phyloP scores from a whole-genome alignment of 495 filamentous ascomycete species.

The Podospora australis region DNA sequence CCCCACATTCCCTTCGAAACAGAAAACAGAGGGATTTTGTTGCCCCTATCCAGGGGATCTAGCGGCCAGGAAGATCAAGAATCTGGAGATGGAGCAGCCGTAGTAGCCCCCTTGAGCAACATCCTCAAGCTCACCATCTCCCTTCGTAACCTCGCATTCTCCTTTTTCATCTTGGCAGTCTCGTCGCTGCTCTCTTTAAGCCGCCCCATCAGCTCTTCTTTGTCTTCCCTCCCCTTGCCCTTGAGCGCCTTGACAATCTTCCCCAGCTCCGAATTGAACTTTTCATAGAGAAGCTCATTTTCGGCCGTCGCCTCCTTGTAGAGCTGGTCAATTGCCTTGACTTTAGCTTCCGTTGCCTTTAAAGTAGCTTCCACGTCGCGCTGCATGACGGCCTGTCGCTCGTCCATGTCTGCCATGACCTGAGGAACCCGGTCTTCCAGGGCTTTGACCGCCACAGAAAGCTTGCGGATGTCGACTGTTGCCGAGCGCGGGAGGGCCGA shows the following conservation, averaged over 20 bases:
- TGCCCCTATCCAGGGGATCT: no score
- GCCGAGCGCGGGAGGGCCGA: conserved; percentile 33
- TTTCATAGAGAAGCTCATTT: conserved; percentile 90
- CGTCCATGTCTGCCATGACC: conserved; percentile 54
- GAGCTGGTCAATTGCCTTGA: conserved; percentile 77
- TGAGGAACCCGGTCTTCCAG: conserved; percentile 61
- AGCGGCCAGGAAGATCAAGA: no score
- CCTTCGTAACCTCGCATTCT: conserved; percentile 56
- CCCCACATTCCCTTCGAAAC: no score
- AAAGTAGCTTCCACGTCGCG: conserved; percentile 64
- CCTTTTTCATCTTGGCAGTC: conserved; percentile 64
- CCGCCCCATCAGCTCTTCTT: conserved; percentile 63
- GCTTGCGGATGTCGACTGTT: conserved; percentile 37
- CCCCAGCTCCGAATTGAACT: conserved; percentile 83
- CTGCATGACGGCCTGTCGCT: conserved; percentile 54
- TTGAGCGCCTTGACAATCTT: conserved; percentile 71
- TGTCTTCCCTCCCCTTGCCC: conserved; percentile 61
- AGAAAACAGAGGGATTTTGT: no score
- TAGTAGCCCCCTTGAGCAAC: conserved; percentile 34
- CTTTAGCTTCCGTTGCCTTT: conserved; percentile 66
- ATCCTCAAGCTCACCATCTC: conserved; percentile 46
- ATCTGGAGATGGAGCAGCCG: no score
- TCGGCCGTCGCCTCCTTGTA: conserved; percentile 86
- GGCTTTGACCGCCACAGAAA: conserved; percentile 50
- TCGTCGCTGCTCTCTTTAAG: conserved; percentile 64